Percentiles rank a stretch among this genome's conserved stretches.
These are phyloP conservation scores for Linum tenue DNA, from an alignment of 345 rosid genomes.

Conservation along the genomic window DNA sequence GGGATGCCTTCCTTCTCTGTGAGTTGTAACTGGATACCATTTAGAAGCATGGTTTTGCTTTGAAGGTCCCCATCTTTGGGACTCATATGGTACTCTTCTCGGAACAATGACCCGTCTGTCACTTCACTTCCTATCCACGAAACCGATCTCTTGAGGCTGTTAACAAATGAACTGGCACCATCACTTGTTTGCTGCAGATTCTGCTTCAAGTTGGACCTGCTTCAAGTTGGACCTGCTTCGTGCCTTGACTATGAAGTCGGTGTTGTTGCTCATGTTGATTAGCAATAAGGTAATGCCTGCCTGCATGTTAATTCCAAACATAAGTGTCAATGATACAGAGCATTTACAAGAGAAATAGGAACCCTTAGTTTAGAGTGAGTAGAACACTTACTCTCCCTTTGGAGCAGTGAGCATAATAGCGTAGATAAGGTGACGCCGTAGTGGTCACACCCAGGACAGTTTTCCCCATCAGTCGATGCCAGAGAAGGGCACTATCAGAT, in stretches of 20 bases:
- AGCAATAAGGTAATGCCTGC: slow-evolving; percentile 69
- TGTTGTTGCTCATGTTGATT: slow-evolving; percentile 66
- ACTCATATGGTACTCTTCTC: slow-evolving; percentile 91
- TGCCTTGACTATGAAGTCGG: slow-evolving; percentile 38
- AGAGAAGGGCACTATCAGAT: slow-evolving; percentile 66
- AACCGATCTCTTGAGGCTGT: slow-evolving; percentile 46
- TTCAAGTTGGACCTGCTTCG: slow-evolving; percentile 39
- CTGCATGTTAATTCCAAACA: slow-evolving; percentile 27
- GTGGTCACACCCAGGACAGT: slow-evolving; percentile 46
- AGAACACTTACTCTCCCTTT: slow-evolving; percentile 72
- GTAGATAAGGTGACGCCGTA: slow-evolving; percentile 50
- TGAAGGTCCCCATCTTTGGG: slow-evolving; percentile 49
- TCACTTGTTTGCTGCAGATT: slow-evolving; percentile 3
- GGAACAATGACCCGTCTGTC: slow-evolving; percentile 26
- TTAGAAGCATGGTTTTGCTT: slow-evolving; percentile 67
- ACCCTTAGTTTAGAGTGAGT: background rate
- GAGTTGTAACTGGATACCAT: slow-evolving; percentile 57
- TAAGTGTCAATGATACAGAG: background rate
- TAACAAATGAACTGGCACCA: slow-evolving; percentile 29
- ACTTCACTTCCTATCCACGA: slow-evolving; percentile 55
- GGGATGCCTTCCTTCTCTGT: slow-evolving; percentile 49
- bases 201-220: slow-evolving; percentile 30
- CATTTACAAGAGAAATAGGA: too few relatives aligned
- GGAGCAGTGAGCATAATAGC: slow-evolving; percentile 82
- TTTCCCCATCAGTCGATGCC: slow-evolving; percentile 95